Percentiles rank a stretch among this genome's conserved stretches.
These are phyloP conservation scores for Leptographium procerum DNA, from an alignment of 2,329 filamentous ascomycete species.

Conservation along the genomic window DNA sequence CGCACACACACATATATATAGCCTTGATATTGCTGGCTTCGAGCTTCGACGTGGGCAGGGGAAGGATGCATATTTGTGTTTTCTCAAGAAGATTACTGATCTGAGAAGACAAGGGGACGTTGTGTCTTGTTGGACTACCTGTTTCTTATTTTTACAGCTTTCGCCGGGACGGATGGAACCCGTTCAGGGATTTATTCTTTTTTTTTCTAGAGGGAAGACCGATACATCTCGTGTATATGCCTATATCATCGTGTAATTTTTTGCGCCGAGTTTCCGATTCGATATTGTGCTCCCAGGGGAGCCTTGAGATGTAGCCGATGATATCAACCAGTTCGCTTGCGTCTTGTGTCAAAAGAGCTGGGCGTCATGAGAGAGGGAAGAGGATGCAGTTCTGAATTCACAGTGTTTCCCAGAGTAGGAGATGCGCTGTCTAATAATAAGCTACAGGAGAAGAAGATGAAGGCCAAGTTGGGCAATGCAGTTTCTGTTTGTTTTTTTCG, in stretches of 20 bases:
- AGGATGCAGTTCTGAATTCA: not conserved
- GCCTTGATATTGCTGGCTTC: not conserved
- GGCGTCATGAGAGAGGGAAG: not conserved
- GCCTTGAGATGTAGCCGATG: not conserved
- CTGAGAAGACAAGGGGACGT: not conserved
- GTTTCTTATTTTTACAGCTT: not conserved
- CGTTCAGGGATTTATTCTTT: not conserved
- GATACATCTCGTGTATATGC: not conserved
- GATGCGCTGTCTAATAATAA: not conserved
- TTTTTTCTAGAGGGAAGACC: not conserved
- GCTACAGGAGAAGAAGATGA: not conserved
- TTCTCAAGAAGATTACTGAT: not conserved
- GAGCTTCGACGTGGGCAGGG: not conserved
- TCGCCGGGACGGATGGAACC: not conserved
- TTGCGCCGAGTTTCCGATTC: not conserved
- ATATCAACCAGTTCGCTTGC: not conserved
- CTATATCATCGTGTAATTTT: conserved; percentile 4
- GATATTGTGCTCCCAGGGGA: not conserved
- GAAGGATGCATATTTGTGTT: not conserved
- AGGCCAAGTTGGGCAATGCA: too few relatives aligned
- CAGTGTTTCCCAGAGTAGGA: not conserved
- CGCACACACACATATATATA: too few relatives aligned
- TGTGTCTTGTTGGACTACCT: not conserved
- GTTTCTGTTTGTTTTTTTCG: not conserved
- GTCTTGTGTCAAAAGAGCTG: not conserved